phyloP scores from a whole-genome alignment of 768 basidiomycete genomes.

The Xerocomellus amylosporus region DNA sequence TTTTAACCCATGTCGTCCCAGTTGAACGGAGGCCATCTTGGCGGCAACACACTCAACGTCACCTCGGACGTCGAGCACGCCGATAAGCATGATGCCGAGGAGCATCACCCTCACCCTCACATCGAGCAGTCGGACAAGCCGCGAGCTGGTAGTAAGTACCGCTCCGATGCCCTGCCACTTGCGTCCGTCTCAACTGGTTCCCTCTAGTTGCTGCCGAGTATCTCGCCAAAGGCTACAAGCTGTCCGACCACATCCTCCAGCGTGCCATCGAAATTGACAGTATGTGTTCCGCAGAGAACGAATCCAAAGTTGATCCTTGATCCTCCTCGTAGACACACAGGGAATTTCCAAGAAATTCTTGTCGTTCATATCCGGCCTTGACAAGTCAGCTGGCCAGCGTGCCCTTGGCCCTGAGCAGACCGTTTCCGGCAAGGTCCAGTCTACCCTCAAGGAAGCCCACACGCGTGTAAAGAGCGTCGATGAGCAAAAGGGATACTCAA shows the following conservation, averaged over 20 bases:
- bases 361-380: conserved; percentile 69
- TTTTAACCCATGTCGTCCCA: conserved; percentile 21
- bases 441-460: conserved; percentile 59
- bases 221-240: conserved; percentile 82
- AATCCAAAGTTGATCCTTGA: neutral
- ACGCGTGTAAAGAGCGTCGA: conserved; percentile 74
- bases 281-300: conserved; percentile 25
- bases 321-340: conserved; percentile 51
- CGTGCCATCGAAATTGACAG: conserved; percentile 80
- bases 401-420: conserved; percentile 81
- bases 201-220: conserved; percentile 84
- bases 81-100: conserved; percentile 47
- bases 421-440: conserved; percentile 67
- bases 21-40: conserved; percentile 76
- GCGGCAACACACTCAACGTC: conserved; percentile 66
- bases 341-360: conserved; percentile 90
- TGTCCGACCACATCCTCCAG: conserved; percentile 76
- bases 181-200: neutral
- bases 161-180: neutral
- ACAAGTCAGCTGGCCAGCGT: conserved; percentile 64
- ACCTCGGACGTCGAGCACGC: conserved; percentile 62
- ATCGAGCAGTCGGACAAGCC: conserved; percentile 91
- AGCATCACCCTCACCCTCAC: conserved; percentile 36
- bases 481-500: conserved; percentile 74
- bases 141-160: conserved; percentile 66